Evolutionary conservation across 257 asterid genomes (phyloP), one percentile per base, ranked within the genome.

Genomic region (Lantana camara): DNA sequence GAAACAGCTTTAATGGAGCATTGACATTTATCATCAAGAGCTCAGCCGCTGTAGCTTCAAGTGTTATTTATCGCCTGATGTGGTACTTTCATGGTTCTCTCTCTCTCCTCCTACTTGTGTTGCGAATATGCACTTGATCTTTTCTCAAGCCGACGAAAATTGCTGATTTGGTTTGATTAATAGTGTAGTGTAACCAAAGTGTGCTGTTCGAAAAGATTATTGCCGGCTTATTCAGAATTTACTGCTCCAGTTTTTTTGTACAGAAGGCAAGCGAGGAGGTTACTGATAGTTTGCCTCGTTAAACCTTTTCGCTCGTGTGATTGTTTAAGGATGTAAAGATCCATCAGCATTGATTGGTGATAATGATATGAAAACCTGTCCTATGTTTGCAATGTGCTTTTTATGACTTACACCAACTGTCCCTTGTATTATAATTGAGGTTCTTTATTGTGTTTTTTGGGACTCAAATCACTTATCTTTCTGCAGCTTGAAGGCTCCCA

Each of bases 1-100:
- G 97, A 90, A 83, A 76, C 95, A 53, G 97, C 97, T 54, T 80
- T 90, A 82, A 94, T 94, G 96, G 95, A 94, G 21, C 96, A 85
- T 65, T 87, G 82, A 86, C 60, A 53, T 58, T 41, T 57, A 49
- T 79, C 56, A 48, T 48, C 8, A 66, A 24, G 66, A 65, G 63
- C 54, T 71, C 72, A n/a, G 79, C 67, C 34, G 73, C 58, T 63
- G 63, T 54, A 72, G 53, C 70, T 74, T 78, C 74, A 71, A 49
- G 64, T 56, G 74, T 53, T 50, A 37, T 45, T 15, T 24, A 32
- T 58, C 17, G 52, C 68, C 17, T 40, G 20, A 46, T 62, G 47
- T 66, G 70, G 61, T 73, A 67, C 73, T 51, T 68, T 67, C 69
- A 69, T 69, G 64, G 63, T 71, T 66, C 64, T 71, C 52, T 67